A percentile compares a stretch with the other conserved stretches of the same genome.
phyloP scores from a whole-genome alignment of 768 basidiomycete species.

The Cyathus striatus region DNA sequence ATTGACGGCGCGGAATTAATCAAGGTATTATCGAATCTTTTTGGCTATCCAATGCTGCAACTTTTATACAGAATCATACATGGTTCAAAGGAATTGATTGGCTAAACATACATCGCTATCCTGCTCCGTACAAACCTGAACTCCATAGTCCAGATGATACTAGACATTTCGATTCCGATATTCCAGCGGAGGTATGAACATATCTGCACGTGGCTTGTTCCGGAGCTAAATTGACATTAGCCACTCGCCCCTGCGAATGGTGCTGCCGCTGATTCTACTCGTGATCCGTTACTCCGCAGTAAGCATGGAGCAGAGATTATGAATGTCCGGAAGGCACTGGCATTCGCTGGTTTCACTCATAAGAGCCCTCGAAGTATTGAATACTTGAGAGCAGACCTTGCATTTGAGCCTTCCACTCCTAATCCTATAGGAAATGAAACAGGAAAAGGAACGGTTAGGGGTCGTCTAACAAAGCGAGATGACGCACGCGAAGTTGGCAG shows the following conservation, averaged over 20 bases:
- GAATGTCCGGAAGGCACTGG: constrained; percentile 85
- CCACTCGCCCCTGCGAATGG: constrained; percentile 89
- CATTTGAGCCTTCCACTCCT: constrained; percentile 37
- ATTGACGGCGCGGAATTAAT: constrained; percentile 87
- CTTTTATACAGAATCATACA: constrained; percentile 60
- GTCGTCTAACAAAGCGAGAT: constrained; percentile 60
- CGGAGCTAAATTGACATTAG: constrained; percentile 36
- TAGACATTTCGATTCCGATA: constrained; percentile 92
- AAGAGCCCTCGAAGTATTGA: constrained; percentile 79
- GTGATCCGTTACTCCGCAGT: constrained; percentile 85
- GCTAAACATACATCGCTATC: constrained; percentile 75
- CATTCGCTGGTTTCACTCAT: constrained; percentile 90
- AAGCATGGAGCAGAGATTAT: constrained; percentile 85
- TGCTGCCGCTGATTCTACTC: constrained; percentile 75
- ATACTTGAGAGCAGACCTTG: constrained; percentile 71
- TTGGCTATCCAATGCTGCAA: constrained; percentile 6
- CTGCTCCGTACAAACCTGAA: constrained; percentile 88
- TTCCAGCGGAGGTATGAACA: constrained; percentile 89
- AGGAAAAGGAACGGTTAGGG: constrained; percentile 46
- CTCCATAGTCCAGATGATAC: constrained; percentile 82
- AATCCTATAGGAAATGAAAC: background rate
- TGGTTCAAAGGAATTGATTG: constrained; percentile 94
- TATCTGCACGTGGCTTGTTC: no score
- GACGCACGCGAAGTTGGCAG: constrained; percentile 57
- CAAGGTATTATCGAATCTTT: constrained; percentile 49